phyloP scores from a whole-genome alignment of 2,329 filamentous ascomycete species.

The Cyphellophora attinorum region DNA sequence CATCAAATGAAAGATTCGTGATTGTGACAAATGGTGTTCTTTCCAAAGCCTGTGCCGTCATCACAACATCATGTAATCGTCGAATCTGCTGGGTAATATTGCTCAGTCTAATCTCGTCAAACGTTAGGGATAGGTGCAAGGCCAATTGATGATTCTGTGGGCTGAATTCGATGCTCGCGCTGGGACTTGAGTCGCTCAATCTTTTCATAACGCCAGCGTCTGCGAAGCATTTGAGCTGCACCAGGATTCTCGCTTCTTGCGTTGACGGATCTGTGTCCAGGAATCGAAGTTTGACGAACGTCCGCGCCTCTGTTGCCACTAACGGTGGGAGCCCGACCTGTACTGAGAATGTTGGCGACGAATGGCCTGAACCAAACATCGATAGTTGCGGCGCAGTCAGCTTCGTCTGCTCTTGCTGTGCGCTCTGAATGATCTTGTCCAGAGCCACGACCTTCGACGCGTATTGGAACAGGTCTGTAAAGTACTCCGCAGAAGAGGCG shows the following conservation, averaged over 20 bases:
- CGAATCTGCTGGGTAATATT: constrained; percentile 10
- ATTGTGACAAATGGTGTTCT: constrained; percentile 10
- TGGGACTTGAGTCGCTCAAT: constrained; percentile 10
- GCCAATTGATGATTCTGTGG: constrained; percentile 7
- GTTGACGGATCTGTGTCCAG: background rate
- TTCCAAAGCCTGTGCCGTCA: constrained; percentile 13
- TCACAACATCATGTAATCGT: constrained; percentile 13
- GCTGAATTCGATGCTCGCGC: constrained; percentile 10
- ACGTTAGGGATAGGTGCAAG: constrained; percentile 8
- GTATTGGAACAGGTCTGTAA: constrained; percentile 14
- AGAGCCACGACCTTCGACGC: constrained; percentile 10
- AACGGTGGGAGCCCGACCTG: no score
- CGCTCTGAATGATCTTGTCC: background rate
- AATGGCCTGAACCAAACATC: no score
- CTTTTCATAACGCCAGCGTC: constrained; percentile 7
- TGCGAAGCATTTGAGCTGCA: constrained; percentile 5
- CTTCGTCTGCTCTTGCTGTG: no score
- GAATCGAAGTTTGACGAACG: constrained; percentile 1
- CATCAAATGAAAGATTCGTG: constrained; percentile 9
- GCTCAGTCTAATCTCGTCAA: constrained; percentile 10
- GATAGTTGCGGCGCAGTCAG: no score
- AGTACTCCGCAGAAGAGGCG: constrained; percentile 10
- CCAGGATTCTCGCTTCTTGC: background rate
- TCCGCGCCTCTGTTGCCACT: no score
- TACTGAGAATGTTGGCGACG: no score